Conservation (phyloP, 306 rosid genomes). For the Echinosophora koreensis region DNA sequence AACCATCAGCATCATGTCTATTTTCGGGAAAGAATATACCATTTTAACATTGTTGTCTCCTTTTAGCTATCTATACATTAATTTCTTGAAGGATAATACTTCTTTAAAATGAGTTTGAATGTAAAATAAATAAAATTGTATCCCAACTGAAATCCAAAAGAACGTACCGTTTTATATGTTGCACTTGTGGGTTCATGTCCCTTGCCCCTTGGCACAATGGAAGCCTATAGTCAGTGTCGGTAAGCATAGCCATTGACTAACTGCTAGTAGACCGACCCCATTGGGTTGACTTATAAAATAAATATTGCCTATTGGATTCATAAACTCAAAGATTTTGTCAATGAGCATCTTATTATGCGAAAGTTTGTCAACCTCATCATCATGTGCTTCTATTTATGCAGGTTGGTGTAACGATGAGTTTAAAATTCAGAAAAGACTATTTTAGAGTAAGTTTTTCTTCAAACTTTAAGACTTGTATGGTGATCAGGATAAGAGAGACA, state of each 20-base stretch:
- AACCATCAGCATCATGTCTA: no score
- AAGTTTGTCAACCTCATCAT: conserved; percentile 3
- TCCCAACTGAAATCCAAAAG: background rate
- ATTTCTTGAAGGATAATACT: background rate
- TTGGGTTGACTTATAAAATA: conserved; percentile 48
- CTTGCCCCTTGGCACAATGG: conserved; percentile 43
- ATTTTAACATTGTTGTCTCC: conserved; percentile 28
- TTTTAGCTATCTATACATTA: background rate
- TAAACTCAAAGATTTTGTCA: conserved; percentile 45
- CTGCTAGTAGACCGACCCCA: conserved; percentile 57
- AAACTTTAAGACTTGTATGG: no score
- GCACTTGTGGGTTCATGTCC: conserved; percentile 10
- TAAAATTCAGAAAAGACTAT: no score
- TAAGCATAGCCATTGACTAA: conserved; percentile 52
- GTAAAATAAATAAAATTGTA: no score
- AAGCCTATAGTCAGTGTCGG: conserved; percentile 43
- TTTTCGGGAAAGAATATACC: background rate
- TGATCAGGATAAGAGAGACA: no score
- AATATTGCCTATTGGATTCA: conserved; percentile 49
- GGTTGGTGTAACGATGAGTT: background rate
- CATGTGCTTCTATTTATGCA: conserved; percentile 25
- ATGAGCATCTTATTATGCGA: conserved; percentile 45
- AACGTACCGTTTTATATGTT: background rate
- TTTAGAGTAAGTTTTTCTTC: no score
- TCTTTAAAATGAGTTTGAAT: no score